phyloP scores from a whole-genome alignment of 495 filamentous ascomycete species.

The Astrothelium subdiscretum region DNA sequence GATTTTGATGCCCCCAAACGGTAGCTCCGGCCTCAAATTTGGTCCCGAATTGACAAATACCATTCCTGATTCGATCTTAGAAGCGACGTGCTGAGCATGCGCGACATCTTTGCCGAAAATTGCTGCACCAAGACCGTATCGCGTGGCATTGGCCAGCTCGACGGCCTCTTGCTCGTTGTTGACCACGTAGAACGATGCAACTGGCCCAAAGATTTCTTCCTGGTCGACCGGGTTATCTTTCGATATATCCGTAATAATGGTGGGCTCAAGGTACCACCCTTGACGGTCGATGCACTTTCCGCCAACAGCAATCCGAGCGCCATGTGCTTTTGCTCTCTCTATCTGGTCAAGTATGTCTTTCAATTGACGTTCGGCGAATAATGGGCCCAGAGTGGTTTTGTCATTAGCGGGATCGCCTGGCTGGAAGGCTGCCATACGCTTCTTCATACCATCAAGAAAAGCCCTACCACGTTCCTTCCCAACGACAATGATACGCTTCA shows the following conservation, averaged over 20 bases:
- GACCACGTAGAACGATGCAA: neutral
- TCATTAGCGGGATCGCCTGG: neutral
- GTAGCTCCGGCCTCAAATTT: neutral
- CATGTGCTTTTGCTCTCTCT: constrained; percentile 6
- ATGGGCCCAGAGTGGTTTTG: neutral
- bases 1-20: neutral
- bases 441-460: neutral
- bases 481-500: constrained; percentile 16
- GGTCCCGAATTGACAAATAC: neutral
- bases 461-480: neutral
- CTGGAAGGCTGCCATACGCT: neutral
- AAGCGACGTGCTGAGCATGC: neutral
- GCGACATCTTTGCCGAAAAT: neutral
- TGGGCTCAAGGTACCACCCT: neutral
- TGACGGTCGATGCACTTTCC: neutral
- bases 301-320: constrained; percentile 10
- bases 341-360: constrained; percentile 2
- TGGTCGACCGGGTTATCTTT: neutral
- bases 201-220: constrained; percentile 1
- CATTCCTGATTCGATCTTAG: neutral
- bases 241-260: constrained; percentile 10
- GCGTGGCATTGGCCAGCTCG: constrained; percentile 2
- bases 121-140: neutral
- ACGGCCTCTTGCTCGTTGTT: neutral
- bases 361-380: neutral